Percentiles rank a stretch among this genome's conserved stretches.
These are phyloP conservation scores for slime mould (Dictyostelium discoideum) DNA, from an alignment of 78 protist species.

Conservation along the genomic window dicty_2.7 NC_007089.4:4041001-4041500, in stretches of 20 bases:
- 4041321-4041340: background rate
- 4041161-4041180: background rate
- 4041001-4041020: background rate
- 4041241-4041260: background rate
- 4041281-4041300: background rate
- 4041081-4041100: conserved; percentile 26
- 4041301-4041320: background rate
- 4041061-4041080: conserved; percentile 59
- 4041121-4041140: background rate
- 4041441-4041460: background rate
- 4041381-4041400: background rate
- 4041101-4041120: conserved; percentile 11
- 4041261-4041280: too few species aligned
- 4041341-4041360: background rate
- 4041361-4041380: conserved; percentile 7
- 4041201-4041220: background rate
- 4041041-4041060: conserved; percentile 31
- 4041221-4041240: background rate
- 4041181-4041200: background rate
- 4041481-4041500: conserved; percentile 1
- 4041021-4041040: conserved; percentile 16
- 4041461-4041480: conserved; percentile 50
- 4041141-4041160: background rate
- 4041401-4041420: conserved; percentile 11
- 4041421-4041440: background rate